A percentile compares a stretch with the other conserved stretches of the same genome.
Evolutionary conservation across 352 stramenopile genomes (phyloP).

Genomic region (Phytophthora litchii): DNA sequence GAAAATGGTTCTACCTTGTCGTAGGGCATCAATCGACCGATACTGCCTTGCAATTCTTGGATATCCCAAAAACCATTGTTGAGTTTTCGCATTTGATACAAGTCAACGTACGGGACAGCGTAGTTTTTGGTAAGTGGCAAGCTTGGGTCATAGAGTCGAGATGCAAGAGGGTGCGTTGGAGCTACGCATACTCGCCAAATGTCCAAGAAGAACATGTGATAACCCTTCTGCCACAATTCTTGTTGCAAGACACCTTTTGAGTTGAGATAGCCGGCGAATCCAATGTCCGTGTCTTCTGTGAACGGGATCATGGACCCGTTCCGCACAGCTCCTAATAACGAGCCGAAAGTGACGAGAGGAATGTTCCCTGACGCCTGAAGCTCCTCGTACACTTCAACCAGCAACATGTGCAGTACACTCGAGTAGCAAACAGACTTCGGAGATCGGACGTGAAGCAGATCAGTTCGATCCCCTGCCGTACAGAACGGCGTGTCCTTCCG

Average conservation of each 20-base stretch:
- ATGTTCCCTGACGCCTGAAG: constrained; percentile 28
- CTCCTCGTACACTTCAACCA: constrained; percentile 62
- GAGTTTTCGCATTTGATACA: constrained; percentile 37
- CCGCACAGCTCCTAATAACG: constrained; percentile 54
- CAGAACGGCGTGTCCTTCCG: constrained; percentile 56
- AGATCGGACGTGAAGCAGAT: constrained; percentile 38
- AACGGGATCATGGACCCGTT: constrained; percentile 60
- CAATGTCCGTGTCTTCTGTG: constrained; percentile 62
- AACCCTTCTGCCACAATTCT: constrained; percentile 44
- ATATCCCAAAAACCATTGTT: constrained; percentile 31
- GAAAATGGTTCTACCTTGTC: constrained; percentile 34
- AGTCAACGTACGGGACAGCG: constrained; percentile 43
- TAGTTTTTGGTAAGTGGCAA: constrained; percentile 23
- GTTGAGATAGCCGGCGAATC: constrained; percentile 33
- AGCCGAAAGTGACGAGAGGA: constrained; percentile 49
- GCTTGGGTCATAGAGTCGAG: constrained; percentile 41
- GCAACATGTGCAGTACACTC: constrained; percentile 61
- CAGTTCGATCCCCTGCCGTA: constrained; percentile 43
- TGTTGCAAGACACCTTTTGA: constrained; percentile 16
- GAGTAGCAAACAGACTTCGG: constrained; percentile 46
- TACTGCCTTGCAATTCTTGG: constrained; percentile 29
- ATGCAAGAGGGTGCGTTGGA: constrained; percentile 44
- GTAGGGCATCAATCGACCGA: constrained; percentile 18
- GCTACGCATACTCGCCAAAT: constrained; percentile 55
- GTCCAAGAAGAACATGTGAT: constrained; percentile 52